A percentile compares a stretch with the other conserved stretches of the same genome.
Conservation (phyloP, 1,284 basidiomycete genomes). For the Apiotrichum mycotoxinovorans region DNA sequence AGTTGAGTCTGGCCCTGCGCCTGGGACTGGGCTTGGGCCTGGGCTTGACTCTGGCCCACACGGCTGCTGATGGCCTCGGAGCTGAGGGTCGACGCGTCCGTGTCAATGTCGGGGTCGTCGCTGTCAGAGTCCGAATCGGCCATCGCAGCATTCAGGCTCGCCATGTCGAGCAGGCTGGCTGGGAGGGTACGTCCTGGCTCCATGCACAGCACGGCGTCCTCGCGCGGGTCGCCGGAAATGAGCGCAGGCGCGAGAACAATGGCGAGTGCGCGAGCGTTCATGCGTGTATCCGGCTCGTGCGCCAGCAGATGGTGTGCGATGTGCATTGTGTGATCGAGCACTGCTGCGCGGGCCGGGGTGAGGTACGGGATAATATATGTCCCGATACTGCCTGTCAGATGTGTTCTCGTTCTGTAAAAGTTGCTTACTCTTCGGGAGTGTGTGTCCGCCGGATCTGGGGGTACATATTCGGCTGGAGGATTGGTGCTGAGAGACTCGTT, state of each 20-base stretch:
- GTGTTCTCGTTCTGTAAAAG: no score
- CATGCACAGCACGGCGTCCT: slow-evolving; percentile 38
- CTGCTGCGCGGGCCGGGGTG: slow-evolving; percentile 3
- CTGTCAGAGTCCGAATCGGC: slow-evolving; percentile 4
- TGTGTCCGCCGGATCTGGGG: slow-evolving; percentile 15
- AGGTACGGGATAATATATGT: slow-evolving; percentile 20
- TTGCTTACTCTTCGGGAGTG: slow-evolving; percentile 18
- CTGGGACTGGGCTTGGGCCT: not conserved
- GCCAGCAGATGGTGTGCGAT: slow-evolving; percentile 26
- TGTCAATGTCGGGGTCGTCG: not conserved
- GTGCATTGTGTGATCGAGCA: slow-evolving; percentile 25
- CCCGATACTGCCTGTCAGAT: slow-evolving; percentile 18
- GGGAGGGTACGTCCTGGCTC: slow-evolving; percentile 20
- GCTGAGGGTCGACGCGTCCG: not conserved
- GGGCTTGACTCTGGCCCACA: not conserved
- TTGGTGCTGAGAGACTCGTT: slow-evolving; percentile 3
- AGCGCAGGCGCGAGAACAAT: slow-evolving; percentile 40
- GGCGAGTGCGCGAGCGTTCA: slow-evolving; percentile 31
- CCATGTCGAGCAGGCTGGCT: slow-evolving; percentile 7
- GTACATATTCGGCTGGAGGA: slow-evolving; percentile 26
- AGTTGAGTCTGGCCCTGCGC: not conserved
- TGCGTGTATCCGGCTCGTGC: slow-evolving; percentile 27
- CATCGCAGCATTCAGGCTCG: slow-evolving; percentile 8
- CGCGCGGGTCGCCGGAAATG: slow-evolving; percentile 33
- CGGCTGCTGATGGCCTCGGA: not conserved